phyloP scores from a whole-genome alignment of 176 grass and related monocot genomes.

The Metroxylon sagu region DNA sequence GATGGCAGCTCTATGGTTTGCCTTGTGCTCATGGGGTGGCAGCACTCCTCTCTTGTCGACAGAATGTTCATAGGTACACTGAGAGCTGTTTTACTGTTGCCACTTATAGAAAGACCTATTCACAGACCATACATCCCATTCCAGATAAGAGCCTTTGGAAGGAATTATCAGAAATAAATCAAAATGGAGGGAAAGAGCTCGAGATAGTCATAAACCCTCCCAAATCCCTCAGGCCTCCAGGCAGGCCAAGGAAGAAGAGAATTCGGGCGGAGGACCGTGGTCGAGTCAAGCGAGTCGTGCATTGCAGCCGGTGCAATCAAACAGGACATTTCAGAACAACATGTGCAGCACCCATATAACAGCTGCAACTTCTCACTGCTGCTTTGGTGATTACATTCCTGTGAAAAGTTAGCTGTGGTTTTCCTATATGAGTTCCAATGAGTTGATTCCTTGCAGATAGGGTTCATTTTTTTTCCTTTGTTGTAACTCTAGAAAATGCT shows the following conservation, averaged over 20 bases:
- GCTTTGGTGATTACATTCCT: constrained; percentile 10
- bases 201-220: constrained; percentile 61
- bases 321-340: constrained; percentile 94
- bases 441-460: no score
- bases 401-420: constrained; percentile 29
- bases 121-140: constrained; percentile 90
- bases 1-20: constrained; percentile 86
- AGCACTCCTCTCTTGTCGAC: constrained; percentile 78
- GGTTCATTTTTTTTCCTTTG: no score
- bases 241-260: constrained; percentile 77
- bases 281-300: constrained; percentile 67
- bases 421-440: no score
- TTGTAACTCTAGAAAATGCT: no score
- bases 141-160: constrained; percentile 78
- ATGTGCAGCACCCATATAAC: constrained; percentile 69
- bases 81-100: constrained; percentile 90
- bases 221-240: constrained; percentile 60
- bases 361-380: not conserved
- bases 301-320: constrained; percentile 96
- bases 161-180: constrained; percentile 35
- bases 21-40: constrained; percentile 93
- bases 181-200: constrained; percentile 28
- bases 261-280: constrained; percentile 59
- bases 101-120: constrained; percentile 88
- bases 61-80: constrained; percentile 89